phyloP scores from a whole-genome alignment of 768 basidiomycete species.

The Pleurotus salmoneostramineus region DNA sequence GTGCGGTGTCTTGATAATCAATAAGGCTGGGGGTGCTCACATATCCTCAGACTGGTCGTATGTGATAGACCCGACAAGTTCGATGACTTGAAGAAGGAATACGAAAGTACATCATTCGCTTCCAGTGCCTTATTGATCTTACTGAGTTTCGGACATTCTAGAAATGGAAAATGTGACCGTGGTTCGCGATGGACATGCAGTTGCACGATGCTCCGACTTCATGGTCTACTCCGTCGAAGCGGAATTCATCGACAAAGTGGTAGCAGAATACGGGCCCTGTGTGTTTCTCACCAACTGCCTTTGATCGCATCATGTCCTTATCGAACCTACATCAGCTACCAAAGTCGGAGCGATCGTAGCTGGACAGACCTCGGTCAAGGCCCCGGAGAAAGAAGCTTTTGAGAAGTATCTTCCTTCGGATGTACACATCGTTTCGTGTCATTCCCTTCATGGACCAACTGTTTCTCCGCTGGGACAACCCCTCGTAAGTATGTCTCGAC shows the following conservation, averaged over 20 bases:
- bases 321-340: slow-evolving; percentile 54
- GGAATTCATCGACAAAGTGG: slow-evolving; percentile 79
- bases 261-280: slow-evolving; percentile 91
- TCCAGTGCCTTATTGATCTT: neutral
- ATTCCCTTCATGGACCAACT: slow-evolving; percentile 91
- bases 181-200: slow-evolving; percentile 77
- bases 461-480: slow-evolving; percentile 90
- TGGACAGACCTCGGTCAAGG: slow-evolving; percentile 96
- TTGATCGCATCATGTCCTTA: neutral
- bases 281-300: slow-evolving; percentile 22
- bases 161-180: slow-evolving; percentile 58
- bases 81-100: slow-evolving; percentile 56
- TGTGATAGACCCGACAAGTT: slow-evolving; percentile 81
- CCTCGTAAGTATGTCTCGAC: slow-evolving; percentile 44
- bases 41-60: slow-evolving; percentile 68
- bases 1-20: slow-evolving; percentile 32
- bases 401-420: slow-evolving; percentile 85
- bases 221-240: slow-evolving; percentile 96
- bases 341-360: slow-evolving; percentile 90
- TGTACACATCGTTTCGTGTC: slow-evolving; percentile 86
- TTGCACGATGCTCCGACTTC: slow-evolving; percentile 87
- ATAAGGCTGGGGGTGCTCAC: too few species aligned
- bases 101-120: slow-evolving; percentile 42
- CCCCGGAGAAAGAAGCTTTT: slow-evolving; percentile 87
- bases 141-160: slow-evolving; percentile 25